A percentile compares a stretch with the other conserved stretches of the same genome.
Evolutionary conservation across 495 filamentous ascomycete genomes (phyloP).

Genomic region (Apiosordaria backusii): DNA sequence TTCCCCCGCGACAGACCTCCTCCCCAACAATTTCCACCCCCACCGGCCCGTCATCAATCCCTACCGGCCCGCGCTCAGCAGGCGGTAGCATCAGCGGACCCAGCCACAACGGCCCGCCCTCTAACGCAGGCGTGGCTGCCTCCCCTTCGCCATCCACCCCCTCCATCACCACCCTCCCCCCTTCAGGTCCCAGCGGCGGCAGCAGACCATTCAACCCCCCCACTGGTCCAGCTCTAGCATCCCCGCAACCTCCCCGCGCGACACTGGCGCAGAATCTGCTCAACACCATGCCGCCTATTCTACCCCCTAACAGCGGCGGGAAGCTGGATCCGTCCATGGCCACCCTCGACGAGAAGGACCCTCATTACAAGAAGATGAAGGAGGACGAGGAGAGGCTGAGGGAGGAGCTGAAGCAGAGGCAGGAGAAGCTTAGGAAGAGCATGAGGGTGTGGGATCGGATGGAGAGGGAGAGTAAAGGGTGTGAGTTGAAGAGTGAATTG

Average conservation of each 20-base stretch:
- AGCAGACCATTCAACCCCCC: slow-evolving; percentile 48
- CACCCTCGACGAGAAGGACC: slow-evolving; percentile 37
- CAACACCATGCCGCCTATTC: slow-evolving; percentile 38
- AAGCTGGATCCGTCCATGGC: slow-evolving; percentile 39
- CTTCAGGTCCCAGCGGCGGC: slow-evolving; percentile 18
- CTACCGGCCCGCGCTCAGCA: slow-evolving; percentile 42
- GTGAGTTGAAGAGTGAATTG: slow-evolving; percentile 44
- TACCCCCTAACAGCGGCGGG: slow-evolving; percentile 33
- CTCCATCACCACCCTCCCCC: slow-evolving; percentile 17
- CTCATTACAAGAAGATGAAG: slow-evolving; percentile 35
- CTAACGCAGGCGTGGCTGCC: background rate
- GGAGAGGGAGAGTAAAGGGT: slow-evolving; percentile 44
- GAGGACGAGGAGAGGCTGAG: slow-evolving; percentile 48
- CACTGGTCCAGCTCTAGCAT: slow-evolving; percentile 42
- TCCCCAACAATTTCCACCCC: slow-evolving; percentile 33
- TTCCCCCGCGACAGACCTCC: slow-evolving; percentile 18
- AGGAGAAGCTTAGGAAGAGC: slow-evolving; percentile 44
- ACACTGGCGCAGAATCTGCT: slow-evolving; percentile 43
- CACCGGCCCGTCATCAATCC: slow-evolving; percentile 36
- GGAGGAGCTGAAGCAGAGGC: slow-evolving; percentile 42
- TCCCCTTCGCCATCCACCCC: slow-evolving; percentile 28
- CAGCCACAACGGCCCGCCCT: slow-evolving; percentile 8
- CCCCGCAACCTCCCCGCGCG: slow-evolving; percentile 26
- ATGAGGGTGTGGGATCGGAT: slow-evolving; percentile 40
- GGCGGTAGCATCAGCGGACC: background rate